Conservation (phyloP, 192 early-diverging fungal species). For the Coemansia sp. region DNA sequence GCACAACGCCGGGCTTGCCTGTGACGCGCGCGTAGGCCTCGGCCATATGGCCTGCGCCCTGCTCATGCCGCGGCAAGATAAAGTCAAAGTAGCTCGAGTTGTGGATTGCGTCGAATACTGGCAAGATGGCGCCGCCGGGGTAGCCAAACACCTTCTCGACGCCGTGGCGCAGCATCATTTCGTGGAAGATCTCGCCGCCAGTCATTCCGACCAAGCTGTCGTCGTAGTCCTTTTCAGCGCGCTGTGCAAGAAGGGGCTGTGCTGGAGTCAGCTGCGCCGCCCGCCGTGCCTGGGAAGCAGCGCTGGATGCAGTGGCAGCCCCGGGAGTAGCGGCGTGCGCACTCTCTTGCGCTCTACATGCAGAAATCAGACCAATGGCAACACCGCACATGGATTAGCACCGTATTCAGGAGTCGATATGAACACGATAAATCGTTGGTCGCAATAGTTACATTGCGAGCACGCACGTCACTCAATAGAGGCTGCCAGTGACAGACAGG, state of each 20-base stretch:
- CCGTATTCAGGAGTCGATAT: no score
- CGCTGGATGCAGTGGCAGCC: conserved; percentile 5
- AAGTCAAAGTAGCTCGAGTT: conserved; percentile 94
- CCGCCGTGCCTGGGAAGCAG: neutral
- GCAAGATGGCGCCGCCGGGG: conserved; percentile 96
- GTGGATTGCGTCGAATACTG: conserved; percentile 98
- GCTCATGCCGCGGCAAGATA: conserved; percentile 93
- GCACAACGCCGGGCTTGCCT: conserved; percentile 57
- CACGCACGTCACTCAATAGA: no score
- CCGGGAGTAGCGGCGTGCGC: conserved; percentile 21
- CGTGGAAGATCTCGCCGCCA: conserved; percentile 97
- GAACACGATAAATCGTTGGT: no score
- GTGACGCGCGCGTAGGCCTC: conserved; percentile 93
- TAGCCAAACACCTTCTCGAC: conserved; percentile 97
- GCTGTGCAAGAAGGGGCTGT: conserved; percentile 19
- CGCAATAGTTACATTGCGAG: no score
- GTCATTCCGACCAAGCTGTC: conserved; percentile 90
- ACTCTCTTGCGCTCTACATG: conserved; percentile 28
- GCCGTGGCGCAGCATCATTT: conserved; percentile 93
- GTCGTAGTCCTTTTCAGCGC: conserved; percentile 57
- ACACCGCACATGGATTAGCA: no score
- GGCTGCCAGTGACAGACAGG: no score
- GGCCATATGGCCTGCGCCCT: conserved; percentile 98
- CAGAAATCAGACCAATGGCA: no score
- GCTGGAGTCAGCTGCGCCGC: conserved; percentile 7